Conservation (phyloP, 208 protist genomes). For the Leishmania mexicana region DNA sequence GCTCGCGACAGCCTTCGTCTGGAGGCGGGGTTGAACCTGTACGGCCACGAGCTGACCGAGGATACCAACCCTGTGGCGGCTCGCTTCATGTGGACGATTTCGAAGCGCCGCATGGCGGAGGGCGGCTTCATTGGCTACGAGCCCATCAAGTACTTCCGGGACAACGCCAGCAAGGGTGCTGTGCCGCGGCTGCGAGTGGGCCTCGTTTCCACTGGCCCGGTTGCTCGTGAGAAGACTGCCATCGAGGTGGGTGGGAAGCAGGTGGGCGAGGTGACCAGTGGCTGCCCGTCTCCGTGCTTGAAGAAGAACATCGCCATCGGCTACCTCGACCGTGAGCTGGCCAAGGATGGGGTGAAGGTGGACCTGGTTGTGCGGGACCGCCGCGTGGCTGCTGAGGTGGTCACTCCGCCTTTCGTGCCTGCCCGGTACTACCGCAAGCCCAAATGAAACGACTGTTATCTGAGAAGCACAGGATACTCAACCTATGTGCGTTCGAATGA, state of each 20-base stretch:
- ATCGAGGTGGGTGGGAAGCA: conserved; percentile 72
- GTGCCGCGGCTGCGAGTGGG: conserved; percentile 89
- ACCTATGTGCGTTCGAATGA: background rate
- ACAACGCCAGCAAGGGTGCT: conserved; percentile 41
- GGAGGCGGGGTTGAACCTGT: conserved; percentile 98
- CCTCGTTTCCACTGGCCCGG: conserved; percentile 87
- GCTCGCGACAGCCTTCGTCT: conserved; percentile 96
- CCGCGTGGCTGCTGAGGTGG: conserved; percentile 70
- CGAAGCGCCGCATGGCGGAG: conserved; percentile 92
- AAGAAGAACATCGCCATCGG: conserved; percentile 92
- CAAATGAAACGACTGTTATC: background rate
- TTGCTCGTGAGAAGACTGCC: conserved; percentile 82
- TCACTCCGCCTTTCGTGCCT: conserved; percentile 94
- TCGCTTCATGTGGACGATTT: conserved; percentile 94
- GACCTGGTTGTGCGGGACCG: conserved; percentile 92
- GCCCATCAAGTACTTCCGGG: conserved; percentile 66
- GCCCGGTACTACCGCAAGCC: conserved; percentile 61
- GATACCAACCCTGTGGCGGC: conserved; percentile 95
- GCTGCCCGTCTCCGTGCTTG: conserved; percentile 87
- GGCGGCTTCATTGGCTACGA: conserved; percentile 94
- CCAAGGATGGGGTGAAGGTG: conserved; percentile 78
- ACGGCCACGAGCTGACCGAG: conserved; percentile 97
- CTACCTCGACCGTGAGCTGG: conserved; percentile 83
- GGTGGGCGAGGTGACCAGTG: conserved; percentile 93
- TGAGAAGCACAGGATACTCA: background rate